These are phyloP conservation scores for Eucalyptus cloeziana DNA, from an alignment of 345 rosid species.

Conservation along the genomic window DNA sequence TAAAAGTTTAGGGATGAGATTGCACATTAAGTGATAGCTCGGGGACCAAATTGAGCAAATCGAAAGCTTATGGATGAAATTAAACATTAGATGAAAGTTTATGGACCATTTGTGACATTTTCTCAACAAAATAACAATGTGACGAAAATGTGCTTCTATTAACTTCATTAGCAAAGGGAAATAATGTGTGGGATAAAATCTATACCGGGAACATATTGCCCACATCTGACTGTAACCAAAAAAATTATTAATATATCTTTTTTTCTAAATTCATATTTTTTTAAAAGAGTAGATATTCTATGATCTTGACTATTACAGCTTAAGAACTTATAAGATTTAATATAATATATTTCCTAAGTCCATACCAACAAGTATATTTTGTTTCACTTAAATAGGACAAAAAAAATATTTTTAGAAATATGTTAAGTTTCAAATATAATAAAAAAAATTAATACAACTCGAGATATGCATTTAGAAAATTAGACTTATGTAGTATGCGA, in stretches of 20 bases:
- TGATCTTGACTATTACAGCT: background rate
- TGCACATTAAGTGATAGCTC: too few relatives aligned
- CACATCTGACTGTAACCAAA: too few relatives aligned
- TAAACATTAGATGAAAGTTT: too few relatives aligned
- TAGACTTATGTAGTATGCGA: background rate
- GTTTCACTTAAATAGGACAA: background rate
- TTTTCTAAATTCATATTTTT: background rate
- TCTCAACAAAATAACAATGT: too few relatives aligned
- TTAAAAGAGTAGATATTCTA: background rate
- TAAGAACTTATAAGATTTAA: background rate
- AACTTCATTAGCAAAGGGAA: too few relatives aligned
- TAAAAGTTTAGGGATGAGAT: too few relatives aligned
- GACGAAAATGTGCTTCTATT: too few relatives aligned
- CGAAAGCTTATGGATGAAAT: too few relatives aligned
- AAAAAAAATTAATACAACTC: background rate
- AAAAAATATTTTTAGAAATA: background rate
- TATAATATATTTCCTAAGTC: background rate
- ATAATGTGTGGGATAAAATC: too few relatives aligned
- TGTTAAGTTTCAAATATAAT: background rate
- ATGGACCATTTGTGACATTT: too few relatives aligned
- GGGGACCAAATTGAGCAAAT: too few relatives aligned
- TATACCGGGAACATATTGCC: too few relatives aligned
- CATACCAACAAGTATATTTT: background rate
- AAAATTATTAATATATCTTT: background rate
- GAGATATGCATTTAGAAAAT: background rate